Evolutionary conservation across 2,329 filamentous ascomycete species (phyloP).

Genomic region (Blumeria graminis): DNA sequence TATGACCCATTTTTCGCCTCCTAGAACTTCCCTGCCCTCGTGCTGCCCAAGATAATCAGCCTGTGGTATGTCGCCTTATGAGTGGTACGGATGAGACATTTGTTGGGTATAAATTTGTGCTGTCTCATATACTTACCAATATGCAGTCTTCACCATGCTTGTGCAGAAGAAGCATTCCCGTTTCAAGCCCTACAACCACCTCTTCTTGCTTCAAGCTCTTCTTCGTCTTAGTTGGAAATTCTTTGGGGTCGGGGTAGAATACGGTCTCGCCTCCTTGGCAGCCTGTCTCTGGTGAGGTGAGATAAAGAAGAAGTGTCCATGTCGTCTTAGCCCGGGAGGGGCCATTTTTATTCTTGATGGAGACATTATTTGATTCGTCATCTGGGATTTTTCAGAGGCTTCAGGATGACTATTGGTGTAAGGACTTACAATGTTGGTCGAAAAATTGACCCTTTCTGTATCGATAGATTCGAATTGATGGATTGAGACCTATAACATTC

Average conservation of each 20-base stretch:
- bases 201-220: constrained; percentile 28
- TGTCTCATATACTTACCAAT: constrained; percentile 31
- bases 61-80: background rate
- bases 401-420: background rate
- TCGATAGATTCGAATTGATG: constrained; percentile 73
- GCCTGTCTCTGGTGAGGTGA: constrained; percentile 50
- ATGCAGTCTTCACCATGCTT: constrained; percentile 77
- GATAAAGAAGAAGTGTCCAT: constrained; percentile 75
- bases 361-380: constrained; percentile 62
- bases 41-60: constrained; percentile 24
- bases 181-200: constrained; percentile 49
- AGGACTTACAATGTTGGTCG: constrained; percentile 59
- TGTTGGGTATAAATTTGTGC: too few species aligned
- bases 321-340: constrained; percentile 41
- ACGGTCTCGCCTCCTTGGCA: constrained; percentile 76
- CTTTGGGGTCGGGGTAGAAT: constrained; percentile 47
- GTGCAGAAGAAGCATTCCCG: constrained; percentile 69
- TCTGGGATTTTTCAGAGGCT: constrained; percentile 25
- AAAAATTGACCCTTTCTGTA: constrained; percentile 78
- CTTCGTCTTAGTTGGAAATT: constrained; percentile 8
- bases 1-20: constrained; percentile 79
- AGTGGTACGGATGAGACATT: too few species aligned
- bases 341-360: constrained; percentile 22
- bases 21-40: constrained; percentile 55
- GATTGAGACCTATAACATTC: constrained; percentile 58